phyloP scores from a whole-genome alignment of 2,329 filamentous ascomycete genomes.

The Orbilia ellipsospora region DNA sequence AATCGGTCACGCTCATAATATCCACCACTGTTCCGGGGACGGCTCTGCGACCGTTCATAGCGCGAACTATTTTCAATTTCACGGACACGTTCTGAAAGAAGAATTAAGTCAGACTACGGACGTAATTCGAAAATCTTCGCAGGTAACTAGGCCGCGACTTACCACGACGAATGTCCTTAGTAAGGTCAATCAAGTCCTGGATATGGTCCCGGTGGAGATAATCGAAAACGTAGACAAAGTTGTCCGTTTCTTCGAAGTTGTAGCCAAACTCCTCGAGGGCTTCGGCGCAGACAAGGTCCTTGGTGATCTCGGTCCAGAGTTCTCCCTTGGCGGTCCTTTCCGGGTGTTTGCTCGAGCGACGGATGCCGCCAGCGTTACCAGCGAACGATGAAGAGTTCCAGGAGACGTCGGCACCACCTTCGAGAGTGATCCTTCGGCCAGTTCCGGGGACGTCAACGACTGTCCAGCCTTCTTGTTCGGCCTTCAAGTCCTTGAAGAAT shows the following conservation, averaged over 20 bases:
- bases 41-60: constrained; percentile 49
- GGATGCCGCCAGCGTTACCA: constrained; percentile 32
- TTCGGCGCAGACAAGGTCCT: constrained; percentile 86
- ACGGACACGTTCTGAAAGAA: constrained; percentile 48
- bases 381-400: constrained; percentile 43
- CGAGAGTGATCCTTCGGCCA: constrained; percentile 46
- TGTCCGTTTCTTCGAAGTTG: constrained; percentile 87
- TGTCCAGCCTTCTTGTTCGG: constrained; percentile 53
- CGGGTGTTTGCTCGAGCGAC: constrained; percentile 46
- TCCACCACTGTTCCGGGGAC: constrained; percentile 43
- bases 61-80: constrained; percentile 47
- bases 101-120: constrained; percentile 31
- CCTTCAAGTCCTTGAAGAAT: constrained; percentile 52
- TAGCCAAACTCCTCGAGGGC: constrained; percentile 87
- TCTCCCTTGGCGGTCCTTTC: constrained; percentile 62
- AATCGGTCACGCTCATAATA: constrained; percentile 53
- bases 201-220: constrained; percentile 90
- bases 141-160: constrained; percentile 53
- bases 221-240: constrained; percentile 91
- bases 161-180: constrained; percentile 79
- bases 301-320: constrained; percentile 97
- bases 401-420: constrained; percentile 39
- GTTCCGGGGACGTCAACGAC: constrained; percentile 50
- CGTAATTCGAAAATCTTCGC: constrained; percentile 23
- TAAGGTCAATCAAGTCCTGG: constrained; percentile 81